phyloP scores from a whole-genome alignment of 2,329 filamentous ascomycete genomes.

The Fusarium temperatum region DNA sequence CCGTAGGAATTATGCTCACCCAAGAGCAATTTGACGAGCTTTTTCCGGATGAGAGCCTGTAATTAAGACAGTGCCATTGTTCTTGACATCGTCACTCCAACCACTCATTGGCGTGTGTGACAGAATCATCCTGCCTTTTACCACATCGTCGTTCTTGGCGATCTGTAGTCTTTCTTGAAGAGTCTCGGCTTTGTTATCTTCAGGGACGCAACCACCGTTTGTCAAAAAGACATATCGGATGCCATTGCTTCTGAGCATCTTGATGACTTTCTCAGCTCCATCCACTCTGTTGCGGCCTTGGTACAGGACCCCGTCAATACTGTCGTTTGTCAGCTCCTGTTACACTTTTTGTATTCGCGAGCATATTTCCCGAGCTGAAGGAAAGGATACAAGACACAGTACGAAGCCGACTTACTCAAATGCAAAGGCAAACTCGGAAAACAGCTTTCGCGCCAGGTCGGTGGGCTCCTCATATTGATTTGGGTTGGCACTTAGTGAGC shows the following conservation, averaged over 20 bases:
- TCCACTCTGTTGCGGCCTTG: slow-evolving; percentile 82
- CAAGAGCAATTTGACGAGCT: slow-evolving; percentile 77
- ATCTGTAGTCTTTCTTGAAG: slow-evolving; percentile 47
- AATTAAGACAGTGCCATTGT: slow-evolving; percentile 70
- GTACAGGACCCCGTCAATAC: slow-evolving; percentile 94
- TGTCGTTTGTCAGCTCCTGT: slow-evolving; percentile 36
- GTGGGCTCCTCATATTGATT: slow-evolving; percentile 34
- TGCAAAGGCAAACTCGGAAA: slow-evolving; percentile 50
- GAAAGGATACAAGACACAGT: background rate
- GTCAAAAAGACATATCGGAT: slow-evolving; percentile 96
- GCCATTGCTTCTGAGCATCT: slow-evolving; percentile 74
- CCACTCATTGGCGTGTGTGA: slow-evolving; percentile 87
- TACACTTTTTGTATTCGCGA: background rate
- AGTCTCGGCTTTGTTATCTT: slow-evolving; percentile 56
- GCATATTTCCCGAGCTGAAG: background rate
- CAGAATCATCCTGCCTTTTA: slow-evolving; percentile 65
- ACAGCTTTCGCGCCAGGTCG: slow-evolving; percentile 35
- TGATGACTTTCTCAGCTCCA: slow-evolving; percentile 77
- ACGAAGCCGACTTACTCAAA: slow-evolving; percentile 46
- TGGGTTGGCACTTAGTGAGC: slow-evolving; percentile 33
- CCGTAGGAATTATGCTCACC: slow-evolving; percentile 49
- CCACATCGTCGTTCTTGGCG: slow-evolving; percentile 45
- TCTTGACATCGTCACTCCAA: slow-evolving; percentile 54
- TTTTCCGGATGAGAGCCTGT: slow-evolving; percentile 74
- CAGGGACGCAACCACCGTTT: slow-evolving; percentile 90